Evolutionary conservation across 2,329 filamentous ascomycete species (phyloP).

Genomic region (Aspergillus caelatus): DNA sequence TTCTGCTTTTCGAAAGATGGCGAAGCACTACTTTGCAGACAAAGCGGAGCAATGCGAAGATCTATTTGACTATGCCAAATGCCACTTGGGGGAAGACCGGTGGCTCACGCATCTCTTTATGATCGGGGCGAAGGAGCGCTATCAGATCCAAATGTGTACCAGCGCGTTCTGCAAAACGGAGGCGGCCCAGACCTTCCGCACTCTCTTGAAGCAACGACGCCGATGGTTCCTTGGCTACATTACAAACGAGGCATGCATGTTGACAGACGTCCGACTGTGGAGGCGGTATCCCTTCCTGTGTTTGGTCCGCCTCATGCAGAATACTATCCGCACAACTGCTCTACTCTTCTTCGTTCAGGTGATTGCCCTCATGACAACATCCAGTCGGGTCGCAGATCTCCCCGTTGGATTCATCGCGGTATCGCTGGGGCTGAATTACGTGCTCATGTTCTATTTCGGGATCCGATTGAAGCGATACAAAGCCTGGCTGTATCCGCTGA

Average conservation of each 20-base stretch:
- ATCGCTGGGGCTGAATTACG: constrained; percentile 89
- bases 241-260: constrained; percentile 97
- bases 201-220: constrained; percentile 88
- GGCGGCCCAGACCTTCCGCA: constrained; percentile 83
- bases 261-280: constrained; percentile 93
- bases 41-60: constrained; percentile 95
- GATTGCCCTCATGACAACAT: constrained; percentile 81
- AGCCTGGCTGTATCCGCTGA: constrained; percentile 90
- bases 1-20: constrained; percentile 94
- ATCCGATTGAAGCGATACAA: constrained; percentile 85
- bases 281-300: constrained; percentile 85
- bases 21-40: constrained; percentile 97
- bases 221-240: constrained; percentile 98
- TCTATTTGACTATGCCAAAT: constrained; percentile 95
- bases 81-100: constrained; percentile 90
- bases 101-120: constrained; percentile 99
- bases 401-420: constrained; percentile 93
- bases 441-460: constrained; percentile 95
- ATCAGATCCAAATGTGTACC: constrained; percentile 97
- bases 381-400: constrained; percentile 74
- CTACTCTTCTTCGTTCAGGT: constrained; percentile 93
- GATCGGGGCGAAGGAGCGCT: constrained; percentile 89
- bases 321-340: constrained; percentile 92
- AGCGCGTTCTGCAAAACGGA: constrained; percentile 98
- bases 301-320: constrained; percentile 88